Evolutionary conservation across 2,329 filamentous ascomycete species (phyloP).

Genomic region (Colletotrichum chlorophyti): DNA sequence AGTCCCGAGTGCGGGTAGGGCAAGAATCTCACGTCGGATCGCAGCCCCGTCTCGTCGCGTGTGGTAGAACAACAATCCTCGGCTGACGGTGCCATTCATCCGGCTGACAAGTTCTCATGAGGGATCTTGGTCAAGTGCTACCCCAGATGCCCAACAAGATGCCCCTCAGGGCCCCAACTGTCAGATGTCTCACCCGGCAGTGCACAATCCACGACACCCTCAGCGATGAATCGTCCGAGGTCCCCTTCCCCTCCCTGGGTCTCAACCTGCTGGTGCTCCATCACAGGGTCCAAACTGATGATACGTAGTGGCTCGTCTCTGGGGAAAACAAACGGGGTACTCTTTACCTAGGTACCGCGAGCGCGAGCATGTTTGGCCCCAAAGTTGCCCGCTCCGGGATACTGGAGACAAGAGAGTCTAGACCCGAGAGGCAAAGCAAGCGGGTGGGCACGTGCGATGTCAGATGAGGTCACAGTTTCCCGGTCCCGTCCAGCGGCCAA

Average conservation of each 20-base stretch:
- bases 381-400: too few relatives aligned
- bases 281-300: too few relatives aligned
- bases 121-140: conserved; percentile 26
- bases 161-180: neutral
- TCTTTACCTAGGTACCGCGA: neutral
- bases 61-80: conserved; percentile 12
- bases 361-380: conserved; percentile 2
- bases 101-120: conserved; percentile 18
- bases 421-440: neutral
- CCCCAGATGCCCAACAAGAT: conserved; percentile 17
- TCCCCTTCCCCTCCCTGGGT: too few relatives aligned
- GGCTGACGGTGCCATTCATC: conserved; percentile 23
- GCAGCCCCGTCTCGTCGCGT: conserved; percentile 1
- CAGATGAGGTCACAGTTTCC: conserved; percentile 19
- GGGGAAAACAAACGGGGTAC: conserved; percentile 12
- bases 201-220: conserved; percentile 21
- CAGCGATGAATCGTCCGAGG: neutral
- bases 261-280: too few relatives aligned
- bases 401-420: too few relatives aligned
- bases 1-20: too few relatives aligned
- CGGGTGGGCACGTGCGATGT: conserved; percentile 18
- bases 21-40: conserved; percentile 6
- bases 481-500: conserved; percentile 5
- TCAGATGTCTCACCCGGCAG: conserved; percentile 22
- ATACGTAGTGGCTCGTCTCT: too few relatives aligned